Evolutionary conservation across 1,284 basidiomycete genomes (phyloP).

Genomic region (Pisolithus thermaeus): DNA sequence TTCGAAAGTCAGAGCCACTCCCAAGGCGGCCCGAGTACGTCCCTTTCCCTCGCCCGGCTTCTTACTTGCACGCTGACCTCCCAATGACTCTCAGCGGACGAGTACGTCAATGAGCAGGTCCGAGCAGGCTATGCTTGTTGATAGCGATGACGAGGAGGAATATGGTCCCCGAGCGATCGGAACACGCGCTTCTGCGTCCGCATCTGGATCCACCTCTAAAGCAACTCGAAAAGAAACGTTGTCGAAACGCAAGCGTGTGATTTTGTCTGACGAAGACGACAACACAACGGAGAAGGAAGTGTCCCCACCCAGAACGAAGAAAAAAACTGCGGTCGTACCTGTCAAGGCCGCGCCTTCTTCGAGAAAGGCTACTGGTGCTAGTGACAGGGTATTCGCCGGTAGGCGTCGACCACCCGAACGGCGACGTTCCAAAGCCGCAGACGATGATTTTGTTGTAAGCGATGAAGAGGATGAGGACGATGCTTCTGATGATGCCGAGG

Average conservation of each 20-base stretch:
- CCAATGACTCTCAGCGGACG: too few species aligned
- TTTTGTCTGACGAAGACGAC: constrained; percentile 27
- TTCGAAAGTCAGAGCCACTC: too few species aligned
- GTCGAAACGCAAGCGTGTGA: constrained; percentile 18
- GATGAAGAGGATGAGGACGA: constrained; percentile 20
- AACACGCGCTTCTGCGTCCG: not conserved
- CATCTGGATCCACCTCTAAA: constrained; percentile 25
- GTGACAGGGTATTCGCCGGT: constrained; percentile 11
- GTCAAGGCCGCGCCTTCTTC: constrained; percentile 18
- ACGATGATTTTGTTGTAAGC: constrained; percentile 25
- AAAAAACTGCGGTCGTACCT: constrained; percentile 33
- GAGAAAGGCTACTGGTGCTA: constrained; percentile 34
- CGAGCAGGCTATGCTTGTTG: too few species aligned
- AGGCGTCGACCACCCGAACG: constrained; percentile 18
- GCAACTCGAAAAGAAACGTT: too few species aligned
- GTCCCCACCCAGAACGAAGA: constrained; percentile 39
- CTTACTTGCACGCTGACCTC: too few species aligned
- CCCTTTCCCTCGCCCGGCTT: too few species aligned
- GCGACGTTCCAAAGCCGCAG: constrained; percentile 20
- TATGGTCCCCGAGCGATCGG: too few species aligned
- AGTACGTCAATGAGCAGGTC: too few species aligned
- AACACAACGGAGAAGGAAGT: constrained; percentile 39
- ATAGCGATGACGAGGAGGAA: too few species aligned
- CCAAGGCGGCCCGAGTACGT: too few species aligned
- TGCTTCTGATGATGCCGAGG: constrained; percentile 15